Conservation (phyloP, 2,329 filamentous ascomycete genomes). For the Alternaria novae-zelandiae region DNA sequence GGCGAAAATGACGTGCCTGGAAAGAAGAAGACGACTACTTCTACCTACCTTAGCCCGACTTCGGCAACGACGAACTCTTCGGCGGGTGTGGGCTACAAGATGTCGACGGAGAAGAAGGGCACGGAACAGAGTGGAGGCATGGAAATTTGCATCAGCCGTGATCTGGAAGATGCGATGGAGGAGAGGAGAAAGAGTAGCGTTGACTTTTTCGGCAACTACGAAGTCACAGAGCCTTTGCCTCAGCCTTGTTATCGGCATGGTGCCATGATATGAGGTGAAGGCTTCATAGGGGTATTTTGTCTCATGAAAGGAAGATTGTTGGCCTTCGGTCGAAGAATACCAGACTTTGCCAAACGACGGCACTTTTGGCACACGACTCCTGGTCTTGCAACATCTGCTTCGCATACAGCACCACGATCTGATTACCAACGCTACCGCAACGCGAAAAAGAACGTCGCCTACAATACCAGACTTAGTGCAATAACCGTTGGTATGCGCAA, state of each 20-base stretch:
- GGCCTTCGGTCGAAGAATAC: not conserved
- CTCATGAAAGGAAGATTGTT: not conserved
- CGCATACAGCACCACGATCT: not conserved
- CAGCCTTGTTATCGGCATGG: conserved; percentile 39
- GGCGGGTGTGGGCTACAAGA: conserved; percentile 44
- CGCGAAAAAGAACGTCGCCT: not conserved
- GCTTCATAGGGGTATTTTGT: not conserved
- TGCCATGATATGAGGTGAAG: conserved; percentile 35
- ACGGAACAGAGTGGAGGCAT: conserved; percentile 45
- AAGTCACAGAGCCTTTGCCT: conserved; percentile 42
- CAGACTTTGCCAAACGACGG: not conserved
- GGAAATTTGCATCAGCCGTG: conserved; percentile 43
- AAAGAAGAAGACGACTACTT: conserved; percentile 4
- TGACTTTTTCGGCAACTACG: conserved; percentile 47
- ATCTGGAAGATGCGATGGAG: conserved; percentile 43
- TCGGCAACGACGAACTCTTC: conserved; percentile 8
- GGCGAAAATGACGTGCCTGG: conserved; percentile 28
- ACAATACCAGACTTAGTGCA: not conserved
- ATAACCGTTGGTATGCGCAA: not conserved
- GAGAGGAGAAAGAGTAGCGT: conserved; percentile 36
- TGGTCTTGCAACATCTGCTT: not conserved
- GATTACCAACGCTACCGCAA: not conserved
- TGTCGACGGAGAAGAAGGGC: conserved; percentile 40
- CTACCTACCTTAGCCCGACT: conserved; percentile 23
- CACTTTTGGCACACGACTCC: not conserved